Evolutionary conservation across 495 filamentous ascomycete species (phyloP), one percentile per base, ranked within the genome.

Genomic region (Hyaloscypha bicolor): DNA sequence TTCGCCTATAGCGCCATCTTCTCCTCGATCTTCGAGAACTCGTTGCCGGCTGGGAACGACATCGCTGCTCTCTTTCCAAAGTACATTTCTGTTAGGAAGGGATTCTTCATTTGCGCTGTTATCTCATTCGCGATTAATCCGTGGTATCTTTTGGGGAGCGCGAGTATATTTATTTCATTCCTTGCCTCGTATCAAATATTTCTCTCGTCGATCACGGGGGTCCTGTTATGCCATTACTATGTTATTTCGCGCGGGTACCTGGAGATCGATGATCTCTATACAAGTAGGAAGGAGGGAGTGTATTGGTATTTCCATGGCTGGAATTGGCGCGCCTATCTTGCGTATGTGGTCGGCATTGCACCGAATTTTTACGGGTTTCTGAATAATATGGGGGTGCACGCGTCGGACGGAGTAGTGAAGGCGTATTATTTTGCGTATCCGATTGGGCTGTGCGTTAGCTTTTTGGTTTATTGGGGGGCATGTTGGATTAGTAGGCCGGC

Each of bases 151-250:
- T 78, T 85, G 58, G 81, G 79, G 58, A 77, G 75, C 19, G 82
- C 83, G 5, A 75, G 73, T 9, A 84, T 79, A 12, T 86, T 85
- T 67, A 79, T 86, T 65, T 78, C 76, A 2, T 82, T 86, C 12
- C 69, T 86, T 8, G 81, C 80, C 52, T 78, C 78, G 6, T 86
- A 82, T 59, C 79, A 81, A 0, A 80, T 86, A 42, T 86, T 86
- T 71, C 73, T 85, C 6, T 76, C 76, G 11, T 67, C 75, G 9
- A 68, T 78, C 55, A 78, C 75, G 14, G 79, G 76, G 30, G 77
- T 72, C 0, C 55, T 72, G 25, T 66, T 72, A 16, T 72, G 70
- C 60, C 70, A 79, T 25, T 81, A 81, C 59, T 78, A 78, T 35
- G 59, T 83, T 55, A 68, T 82, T 37, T 73, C 76, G 5, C 71